Conservation (phyloP, 2,329 filamentous ascomycete genomes). For the Aureobasidium sp. region DNA sequence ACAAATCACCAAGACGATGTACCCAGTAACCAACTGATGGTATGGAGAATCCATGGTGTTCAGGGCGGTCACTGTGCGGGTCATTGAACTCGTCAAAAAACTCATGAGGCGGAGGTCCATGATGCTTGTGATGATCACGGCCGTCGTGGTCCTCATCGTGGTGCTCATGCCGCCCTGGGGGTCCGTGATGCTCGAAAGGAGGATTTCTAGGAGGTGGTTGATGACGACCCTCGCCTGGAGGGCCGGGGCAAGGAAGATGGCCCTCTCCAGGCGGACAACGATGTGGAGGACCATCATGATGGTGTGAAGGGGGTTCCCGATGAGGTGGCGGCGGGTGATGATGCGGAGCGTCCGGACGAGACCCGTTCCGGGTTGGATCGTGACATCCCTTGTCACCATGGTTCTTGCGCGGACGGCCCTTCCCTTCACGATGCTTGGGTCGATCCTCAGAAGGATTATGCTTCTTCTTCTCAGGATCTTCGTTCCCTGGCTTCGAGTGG, state of each 20-base stretch:
- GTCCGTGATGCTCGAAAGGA: background rate
- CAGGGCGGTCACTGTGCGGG: background rate
- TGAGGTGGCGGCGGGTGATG: background rate
- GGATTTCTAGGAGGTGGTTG: background rate
- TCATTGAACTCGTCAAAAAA: background rate
- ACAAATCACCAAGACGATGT: background rate
- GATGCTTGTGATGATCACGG: background rate
- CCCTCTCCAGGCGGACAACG: background rate
- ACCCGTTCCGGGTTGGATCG: background rate
- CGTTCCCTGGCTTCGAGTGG: too few species aligned
- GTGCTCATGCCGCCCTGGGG: background rate
- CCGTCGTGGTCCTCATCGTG: background rate
- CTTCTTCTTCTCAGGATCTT: background rate
- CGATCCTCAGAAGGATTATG: background rate
- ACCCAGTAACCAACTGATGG: background rate
- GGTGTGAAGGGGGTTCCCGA: background rate
- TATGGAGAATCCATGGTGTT: background rate
- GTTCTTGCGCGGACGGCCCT: background rate
- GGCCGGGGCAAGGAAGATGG: background rate
- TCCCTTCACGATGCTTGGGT: background rate
- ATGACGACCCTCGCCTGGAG: background rate
- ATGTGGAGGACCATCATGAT: background rate
- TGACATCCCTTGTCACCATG: background rate
- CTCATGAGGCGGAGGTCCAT: background rate
- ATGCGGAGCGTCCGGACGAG: background rate